These are phyloP conservation scores for Emergomyces africanus DNA, from an alignment of 2,329 filamentous ascomycete species.

Conservation along the genomic window DNA sequence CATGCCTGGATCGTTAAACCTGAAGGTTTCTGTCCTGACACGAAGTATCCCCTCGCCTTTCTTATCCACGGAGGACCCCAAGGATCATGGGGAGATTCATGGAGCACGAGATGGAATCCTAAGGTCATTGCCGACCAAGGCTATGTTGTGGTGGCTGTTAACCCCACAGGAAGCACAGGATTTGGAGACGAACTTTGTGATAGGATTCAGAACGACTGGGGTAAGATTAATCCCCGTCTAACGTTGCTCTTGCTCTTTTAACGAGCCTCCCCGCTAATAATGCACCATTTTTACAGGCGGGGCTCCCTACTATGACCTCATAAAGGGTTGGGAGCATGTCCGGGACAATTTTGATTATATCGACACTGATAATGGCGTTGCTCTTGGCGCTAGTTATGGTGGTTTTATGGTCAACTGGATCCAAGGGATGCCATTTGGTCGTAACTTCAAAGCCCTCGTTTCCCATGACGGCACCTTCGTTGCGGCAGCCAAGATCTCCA, in stretches of 20 bases:
- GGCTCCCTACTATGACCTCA: conserved; percentile 69
- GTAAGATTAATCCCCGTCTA: conserved; percentile 21
- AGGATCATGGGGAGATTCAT: conserved; percentile 59
- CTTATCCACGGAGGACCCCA: conserved; percentile 77
- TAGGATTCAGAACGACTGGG: conserved; percentile 70
- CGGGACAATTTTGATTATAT: conserved; percentile 24
- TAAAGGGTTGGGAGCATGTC: conserved; percentile 64
- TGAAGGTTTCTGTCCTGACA: conserved; percentile 49
- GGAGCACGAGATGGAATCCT: conserved; percentile 77
- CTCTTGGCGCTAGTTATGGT: conserved; percentile 30
- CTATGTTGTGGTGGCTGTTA: conserved; percentile 69
- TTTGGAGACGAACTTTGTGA: conserved; percentile 69
- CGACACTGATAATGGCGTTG: conserved; percentile 27
- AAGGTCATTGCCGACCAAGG: conserved; percentile 79
- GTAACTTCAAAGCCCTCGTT: conserved; percentile 76
- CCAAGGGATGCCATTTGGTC: conserved; percentile 70
- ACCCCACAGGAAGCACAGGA: conserved; percentile 71
- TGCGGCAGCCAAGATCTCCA: conserved; percentile 36
- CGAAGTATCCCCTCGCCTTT: conserved; percentile 68
- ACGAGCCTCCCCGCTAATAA: not conserved
- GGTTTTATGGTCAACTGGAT: conserved; percentile 60
- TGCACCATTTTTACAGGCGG: conserved; percentile 29
- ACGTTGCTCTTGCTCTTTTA: too few species aligned
- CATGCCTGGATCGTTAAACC: conserved; percentile 32
- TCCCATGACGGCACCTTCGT: conserved; percentile 81